phyloP scores from a whole-genome alignment of 2,329 filamentous ascomycete genomes.

The Aspergillus vadensis region DNA sequence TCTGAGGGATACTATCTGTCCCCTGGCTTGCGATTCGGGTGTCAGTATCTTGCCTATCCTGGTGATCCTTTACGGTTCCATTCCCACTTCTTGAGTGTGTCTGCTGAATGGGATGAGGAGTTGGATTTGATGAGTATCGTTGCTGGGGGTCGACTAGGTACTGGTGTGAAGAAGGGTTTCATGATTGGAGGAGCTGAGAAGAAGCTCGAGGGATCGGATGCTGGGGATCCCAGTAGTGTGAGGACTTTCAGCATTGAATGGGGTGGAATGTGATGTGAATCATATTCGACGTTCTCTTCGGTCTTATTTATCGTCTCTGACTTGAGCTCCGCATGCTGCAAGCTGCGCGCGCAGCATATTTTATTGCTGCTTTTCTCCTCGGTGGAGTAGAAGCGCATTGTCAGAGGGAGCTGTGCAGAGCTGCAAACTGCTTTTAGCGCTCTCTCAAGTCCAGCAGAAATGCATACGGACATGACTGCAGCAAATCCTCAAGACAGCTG shows the following conservation, averaged over 20 bases:
- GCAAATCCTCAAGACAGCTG: no score
- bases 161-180: conserved; percentile 94
- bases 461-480: not conserved
- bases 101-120: conserved; percentile 82
- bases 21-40: conserved; percentile 90
- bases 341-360: not conserved
- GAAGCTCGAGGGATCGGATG: conserved; percentile 41
- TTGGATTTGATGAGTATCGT: conserved; percentile 84
- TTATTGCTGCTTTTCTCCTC: not conserved
- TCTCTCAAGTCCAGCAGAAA: not conserved
- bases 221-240: conserved; percentile 42
- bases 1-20: conserved; percentile 80
- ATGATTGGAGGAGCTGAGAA: conserved; percentile 71
- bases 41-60: conserved; percentile 91
- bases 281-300: not conserved
- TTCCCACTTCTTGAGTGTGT: conserved; percentile 87
- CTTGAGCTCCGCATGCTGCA: not conserved
- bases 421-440: not conserved
- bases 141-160: conserved; percentile 82
- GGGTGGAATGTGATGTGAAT: conserved; percentile 74
- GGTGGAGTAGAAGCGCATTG: not conserved
- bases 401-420: not conserved
- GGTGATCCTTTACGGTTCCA: conserved; percentile 94
- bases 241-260: conserved; percentile 87
- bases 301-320: not conserved